Evolutionary conservation across 768 basidiomycete genomes (phyloP).

Genomic region (Phlebiopsis gigantea): DNA sequence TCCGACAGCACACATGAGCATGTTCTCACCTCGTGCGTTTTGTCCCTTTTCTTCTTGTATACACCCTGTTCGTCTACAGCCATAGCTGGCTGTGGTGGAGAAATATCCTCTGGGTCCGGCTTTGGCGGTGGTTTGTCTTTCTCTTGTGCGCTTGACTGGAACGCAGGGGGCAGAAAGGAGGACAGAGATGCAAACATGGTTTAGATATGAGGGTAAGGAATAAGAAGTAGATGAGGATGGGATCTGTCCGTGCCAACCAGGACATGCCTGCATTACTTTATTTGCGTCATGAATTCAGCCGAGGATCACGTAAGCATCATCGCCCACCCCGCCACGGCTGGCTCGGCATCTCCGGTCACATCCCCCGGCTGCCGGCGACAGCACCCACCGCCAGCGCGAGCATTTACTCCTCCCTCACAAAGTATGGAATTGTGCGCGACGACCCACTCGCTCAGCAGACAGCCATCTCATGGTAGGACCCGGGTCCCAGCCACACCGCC

Average conservation of each 20-base stretch:
- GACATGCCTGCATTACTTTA: not conserved
- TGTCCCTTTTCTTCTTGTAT: constrained; percentile 43
- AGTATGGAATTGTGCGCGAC: too few species aligned
- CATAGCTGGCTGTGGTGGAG: not conserved
- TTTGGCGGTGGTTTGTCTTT: constrained; percentile 3
- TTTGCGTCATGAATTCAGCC: constrained; percentile 1
- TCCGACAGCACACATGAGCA: constrained; percentile 1
- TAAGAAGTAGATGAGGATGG: not conserved
- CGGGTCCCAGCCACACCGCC: too few species aligned
- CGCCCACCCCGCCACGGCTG: not conserved
- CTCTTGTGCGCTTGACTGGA: constrained; percentile 30
- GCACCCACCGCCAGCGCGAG: too few species aligned
- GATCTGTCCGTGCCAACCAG: not conserved
- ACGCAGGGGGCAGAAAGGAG: constrained; percentile 43
- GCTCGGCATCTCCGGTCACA: not conserved
- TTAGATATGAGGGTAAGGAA: not conserved
- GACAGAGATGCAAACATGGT: constrained; percentile 51
- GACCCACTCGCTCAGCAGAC: too few species aligned
- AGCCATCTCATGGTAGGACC: too few species aligned
- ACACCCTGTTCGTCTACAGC: constrained; percentile 27
- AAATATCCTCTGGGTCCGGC: constrained; percentile 1
- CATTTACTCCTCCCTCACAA: too few species aligned
- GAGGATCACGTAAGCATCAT: not conserved
- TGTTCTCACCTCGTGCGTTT: constrained; percentile 41
- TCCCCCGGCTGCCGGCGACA: not conserved